Evolutionary conservation across 306 rosid genomes (phyloP).

Genomic region (Canavalia gladiata): DNA sequence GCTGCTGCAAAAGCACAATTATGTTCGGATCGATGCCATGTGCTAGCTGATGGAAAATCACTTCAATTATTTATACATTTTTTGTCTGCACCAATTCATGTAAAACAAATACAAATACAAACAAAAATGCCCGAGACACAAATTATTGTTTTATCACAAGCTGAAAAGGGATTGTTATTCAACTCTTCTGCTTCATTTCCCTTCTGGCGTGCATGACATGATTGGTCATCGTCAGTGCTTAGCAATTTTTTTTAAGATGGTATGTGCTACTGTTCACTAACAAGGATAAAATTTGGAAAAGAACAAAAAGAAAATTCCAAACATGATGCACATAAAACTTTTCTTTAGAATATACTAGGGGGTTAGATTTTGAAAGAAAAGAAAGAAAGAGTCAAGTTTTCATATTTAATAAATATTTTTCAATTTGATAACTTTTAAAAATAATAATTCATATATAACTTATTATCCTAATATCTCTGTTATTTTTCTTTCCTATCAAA

Average conservation of each 20-base stretch:
- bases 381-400: no score
- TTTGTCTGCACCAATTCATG: slow-evolving; percentile 32
- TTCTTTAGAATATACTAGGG: no score
- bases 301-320: neutral
- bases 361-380: no score
- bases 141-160: slow-evolving; percentile 7
- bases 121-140: slow-evolving; percentile 28
- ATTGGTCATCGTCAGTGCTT: neutral
- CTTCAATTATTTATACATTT: slow-evolving; percentile 11
- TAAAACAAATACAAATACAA: slow-evolving; percentile 4
- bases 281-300: neutral
- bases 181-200: slow-evolving; percentile 3
- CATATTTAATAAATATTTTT: no score
- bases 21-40: neutral
- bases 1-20: slow-evolving; percentile 34
- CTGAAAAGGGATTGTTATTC: neutral
- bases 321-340: no score
- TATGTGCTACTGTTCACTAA: neutral
- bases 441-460: no score
- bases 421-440: no score
- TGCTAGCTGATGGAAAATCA: slow-evolving; percentile 14
- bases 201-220: neutral
- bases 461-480: no score
- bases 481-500: no score
- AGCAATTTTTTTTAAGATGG: neutral